Evolutionary conservation across 306 rosid genomes (phyloP).

Genomic region (Prosopis cineraria): DNA sequence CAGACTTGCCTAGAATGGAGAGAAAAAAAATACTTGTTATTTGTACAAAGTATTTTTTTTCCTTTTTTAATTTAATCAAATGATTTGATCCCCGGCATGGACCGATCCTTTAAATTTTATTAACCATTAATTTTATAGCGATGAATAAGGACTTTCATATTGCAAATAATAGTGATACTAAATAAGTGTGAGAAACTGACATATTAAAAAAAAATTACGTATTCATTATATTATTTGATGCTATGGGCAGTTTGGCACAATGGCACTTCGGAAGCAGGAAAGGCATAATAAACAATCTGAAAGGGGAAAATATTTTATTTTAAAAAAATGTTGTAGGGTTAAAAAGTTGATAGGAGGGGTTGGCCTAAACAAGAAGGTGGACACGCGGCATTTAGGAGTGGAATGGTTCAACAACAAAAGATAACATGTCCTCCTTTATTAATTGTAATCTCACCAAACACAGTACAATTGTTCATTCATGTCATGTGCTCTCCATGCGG

Average conservation of each 20-base stretch:
- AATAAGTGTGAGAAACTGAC: neutral
- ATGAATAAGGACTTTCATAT: neutral
- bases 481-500: neutral
- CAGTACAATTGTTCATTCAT: neutral
- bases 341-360: neutral
- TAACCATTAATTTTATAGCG: neutral
- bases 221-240: neutral
- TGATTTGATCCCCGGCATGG: neutral
- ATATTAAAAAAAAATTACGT: neutral
- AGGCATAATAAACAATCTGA: too few species aligned
- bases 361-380: neutral
- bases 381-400: neutral
- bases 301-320: too few species aligned
- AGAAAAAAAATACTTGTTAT: neutral
- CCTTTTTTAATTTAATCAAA: neutral
- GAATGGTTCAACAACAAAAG: slow-evolving; percentile 5
- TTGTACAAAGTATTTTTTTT: neutral
- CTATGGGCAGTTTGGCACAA: too few species aligned
- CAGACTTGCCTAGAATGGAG: neutral
- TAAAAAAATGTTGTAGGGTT: neutral
- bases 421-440: neutral
- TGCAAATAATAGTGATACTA: neutral
- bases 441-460: neutral
- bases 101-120: neutral
- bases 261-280: neutral